Base-by-base conservation (phyloP, 2,329 filamentous ascomycete genomes). In the Venturia aucupariae region DNA sequence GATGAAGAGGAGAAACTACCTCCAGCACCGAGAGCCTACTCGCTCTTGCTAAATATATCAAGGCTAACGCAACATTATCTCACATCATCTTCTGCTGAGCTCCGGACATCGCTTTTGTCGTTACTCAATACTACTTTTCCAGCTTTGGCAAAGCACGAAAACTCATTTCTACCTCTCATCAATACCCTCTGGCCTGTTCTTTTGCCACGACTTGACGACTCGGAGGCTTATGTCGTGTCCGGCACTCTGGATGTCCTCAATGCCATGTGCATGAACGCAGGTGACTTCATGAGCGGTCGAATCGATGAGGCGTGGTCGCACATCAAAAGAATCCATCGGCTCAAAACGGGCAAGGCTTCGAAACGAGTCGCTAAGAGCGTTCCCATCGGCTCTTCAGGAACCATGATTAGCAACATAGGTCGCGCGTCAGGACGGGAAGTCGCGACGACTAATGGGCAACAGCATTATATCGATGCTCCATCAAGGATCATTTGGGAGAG, bases 181-280 rank as follows among this genome's bases (percentile, higher is more conserved):
- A 94, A 97, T 74, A 87, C 89, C 3, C 80, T 97, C 8, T 99
- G 93, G 93, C 92, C 92, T 0, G 88, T 95, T 7, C 78, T 96
- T 5, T 78, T 88, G 1, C 80, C 81, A n/a, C 81, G 86, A 30
- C 78, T 91, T 6, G 83, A 86, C 68, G 89, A 91, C 67, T 68
- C 76, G 4, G 87, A 91, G 73, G 78, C 84, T 0, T 89, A 86
- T 71, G 84, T 97, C 11, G 83, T 84, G 2, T 82, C 88, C 10
- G 84, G 87, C 19, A 87, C 91, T 6, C 86, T 90, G 65, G 81
- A 86, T 17, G 84, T 90, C 0, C 79, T 97, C 3, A 79, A 79
- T 2, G 78, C 82, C 13, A 81, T 97, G 65, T 95, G 90, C 71
- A 77, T 79, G 64, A 79, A 84, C 59, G 90, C 90, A 0, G 90